A percentile compares a stretch with the other conserved stretches of the same genome.
These are phyloP conservation scores for Garcia nutans DNA, from an alignment of 345 rosid genomes.

Conservation along the genomic window DNA sequence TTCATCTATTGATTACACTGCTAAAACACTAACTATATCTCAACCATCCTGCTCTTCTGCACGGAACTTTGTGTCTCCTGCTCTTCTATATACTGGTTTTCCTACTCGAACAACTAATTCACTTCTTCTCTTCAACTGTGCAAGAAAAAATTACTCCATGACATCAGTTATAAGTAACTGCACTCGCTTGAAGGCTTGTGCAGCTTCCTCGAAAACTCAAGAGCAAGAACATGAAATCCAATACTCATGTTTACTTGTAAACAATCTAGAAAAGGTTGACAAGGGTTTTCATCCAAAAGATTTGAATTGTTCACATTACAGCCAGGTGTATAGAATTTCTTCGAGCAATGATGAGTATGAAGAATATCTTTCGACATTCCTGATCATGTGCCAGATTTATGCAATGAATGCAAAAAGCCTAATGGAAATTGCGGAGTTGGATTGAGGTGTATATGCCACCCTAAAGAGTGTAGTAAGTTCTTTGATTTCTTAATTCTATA, in stretches of 20 bases:
- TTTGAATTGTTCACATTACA: slow-evolving; percentile 40
- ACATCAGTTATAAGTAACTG: slow-evolving; percentile 19
- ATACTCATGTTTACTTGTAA: slow-evolving; percentile 35
- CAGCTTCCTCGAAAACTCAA: slow-evolving; percentile 11
- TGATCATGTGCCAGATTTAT: slow-evolving; percentile 54
- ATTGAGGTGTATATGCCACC: slow-evolving; percentile 62
- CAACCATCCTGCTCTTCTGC: slow-evolving; percentile 41
- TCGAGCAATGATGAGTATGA: slow-evolving; percentile 10
- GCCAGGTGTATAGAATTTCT: slow-evolving; percentile 28
- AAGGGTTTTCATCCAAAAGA: slow-evolving; percentile 39
- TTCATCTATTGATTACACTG: slow-evolving; percentile 48
- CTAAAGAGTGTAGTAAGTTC: slow-evolving; percentile 61
- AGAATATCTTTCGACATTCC: slow-evolving; percentile 58
- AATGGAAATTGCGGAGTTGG: slow-evolving; percentile 67
- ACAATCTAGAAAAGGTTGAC: slow-evolving; percentile 26
- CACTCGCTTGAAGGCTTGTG: slow-evolving; percentile 12
- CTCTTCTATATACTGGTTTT: slow-evolving; percentile 41
- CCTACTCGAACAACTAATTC: slow-evolving; percentile 37
- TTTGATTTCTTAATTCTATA: neutral
- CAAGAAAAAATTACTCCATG: slow-evolving; percentile 6
- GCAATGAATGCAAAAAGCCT: slow-evolving; percentile 54
- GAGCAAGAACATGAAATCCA: slow-evolving; percentile 11
- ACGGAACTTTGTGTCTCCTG: slow-evolving; percentile 29
- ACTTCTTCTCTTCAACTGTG: slow-evolving; percentile 49
- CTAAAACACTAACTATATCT: slow-evolving; percentile 37